Conservation (phyloP, 2,329 filamentous ascomycete genomes). For the Ilyonectria mors-panacis region DNA sequence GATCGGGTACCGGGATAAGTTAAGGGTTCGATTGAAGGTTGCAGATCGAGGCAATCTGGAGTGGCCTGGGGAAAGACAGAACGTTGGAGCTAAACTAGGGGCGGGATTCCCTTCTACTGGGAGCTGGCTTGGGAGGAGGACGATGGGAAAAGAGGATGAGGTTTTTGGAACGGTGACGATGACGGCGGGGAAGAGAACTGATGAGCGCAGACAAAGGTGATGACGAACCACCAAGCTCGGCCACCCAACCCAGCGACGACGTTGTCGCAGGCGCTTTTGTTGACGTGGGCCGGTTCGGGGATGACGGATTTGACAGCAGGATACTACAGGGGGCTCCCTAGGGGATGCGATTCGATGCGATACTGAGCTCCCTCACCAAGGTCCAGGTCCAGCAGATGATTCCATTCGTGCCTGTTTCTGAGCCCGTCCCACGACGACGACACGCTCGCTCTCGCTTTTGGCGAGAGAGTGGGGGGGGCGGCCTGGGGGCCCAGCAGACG, state of each 20-base stretch:
- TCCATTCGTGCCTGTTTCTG: not conserved
- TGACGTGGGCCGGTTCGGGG: not conserved
- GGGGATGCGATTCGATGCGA: not conserved
- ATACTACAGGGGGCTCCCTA: not conserved
- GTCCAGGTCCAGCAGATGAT: not conserved
- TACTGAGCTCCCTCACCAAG: not conserved
- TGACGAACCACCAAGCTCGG: not conserved
- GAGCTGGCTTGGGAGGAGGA: not conserved
- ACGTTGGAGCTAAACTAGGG: constrained; percentile 1
- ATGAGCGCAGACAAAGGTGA: not conserved
- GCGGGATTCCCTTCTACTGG: not conserved
- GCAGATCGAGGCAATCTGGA: not conserved
- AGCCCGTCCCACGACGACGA: not conserved
- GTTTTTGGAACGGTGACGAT: constrained; percentile 1
- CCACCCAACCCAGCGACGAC: not conserved
- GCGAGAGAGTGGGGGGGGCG: not conserved
- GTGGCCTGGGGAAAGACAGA: not conserved
- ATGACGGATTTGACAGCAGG: not conserved
- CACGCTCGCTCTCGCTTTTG: not conserved
- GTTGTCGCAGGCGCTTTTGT: not conserved
- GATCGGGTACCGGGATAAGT: not conserved
- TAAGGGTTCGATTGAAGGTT: not conserved
- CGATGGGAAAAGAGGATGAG: not conserved
- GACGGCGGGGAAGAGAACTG: not conserved
- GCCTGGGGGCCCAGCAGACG: not conserved